Evolutionary conservation across 805 yeast genomes (phyloP).

Genomic region (Myxozyma nipponensis): DNA sequence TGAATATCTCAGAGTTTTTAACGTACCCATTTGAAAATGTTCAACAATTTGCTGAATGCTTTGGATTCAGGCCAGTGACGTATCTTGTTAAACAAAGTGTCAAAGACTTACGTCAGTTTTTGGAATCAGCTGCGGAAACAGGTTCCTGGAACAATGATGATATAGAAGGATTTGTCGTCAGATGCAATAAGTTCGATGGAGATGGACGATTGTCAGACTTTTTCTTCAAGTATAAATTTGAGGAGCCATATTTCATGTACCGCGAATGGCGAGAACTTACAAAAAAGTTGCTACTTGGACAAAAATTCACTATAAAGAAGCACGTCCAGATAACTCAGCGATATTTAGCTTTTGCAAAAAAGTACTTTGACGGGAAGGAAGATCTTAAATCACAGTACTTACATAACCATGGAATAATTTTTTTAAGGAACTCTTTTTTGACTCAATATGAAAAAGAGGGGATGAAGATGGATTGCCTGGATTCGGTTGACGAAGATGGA

Average conservation of each 20-base stretch:
- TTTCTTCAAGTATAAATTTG: slow-evolving; percentile 91
- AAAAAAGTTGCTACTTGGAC: slow-evolving; percentile 47
- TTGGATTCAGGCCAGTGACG: slow-evolving; percentile 64
- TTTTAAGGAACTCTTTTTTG: slow-evolving; percentile 64
- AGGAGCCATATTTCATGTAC: slow-evolving; percentile 89
- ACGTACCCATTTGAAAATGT: slow-evolving; percentile 66
- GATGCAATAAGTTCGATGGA: slow-evolving; percentile 45
- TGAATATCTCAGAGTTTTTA: slow-evolving; percentile 56
- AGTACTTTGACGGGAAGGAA: slow-evolving; percentile 51
- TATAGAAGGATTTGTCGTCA: slow-evolving; percentile 89
- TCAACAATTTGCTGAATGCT: slow-evolving; percentile 52
- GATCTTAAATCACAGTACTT: slow-evolving; percentile 45
- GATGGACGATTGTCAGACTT: slow-evolving; percentile 39
- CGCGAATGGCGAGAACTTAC: slow-evolving; percentile 89
- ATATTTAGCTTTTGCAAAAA: slow-evolving; percentile 64
- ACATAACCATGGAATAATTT: slow-evolving; percentile 68
- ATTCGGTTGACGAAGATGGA: slow-evolving; percentile 8
- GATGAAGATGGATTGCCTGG: slow-evolving; percentile 15
- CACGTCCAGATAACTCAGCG: slow-evolving; percentile 60
- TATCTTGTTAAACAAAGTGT: slow-evolving; percentile 43
- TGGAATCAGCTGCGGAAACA: slow-evolving; percentile 54
- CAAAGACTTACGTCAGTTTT: slow-evolving; percentile 45
- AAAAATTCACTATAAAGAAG: slow-evolving; percentile 40
- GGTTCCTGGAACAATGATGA: slow-evolving; percentile 72
- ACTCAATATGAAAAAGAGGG: slow-evolving; percentile 35